Base-by-base conservation (phyloP, 345 rosid species). In the Rhodamnia argentea region DNA sequence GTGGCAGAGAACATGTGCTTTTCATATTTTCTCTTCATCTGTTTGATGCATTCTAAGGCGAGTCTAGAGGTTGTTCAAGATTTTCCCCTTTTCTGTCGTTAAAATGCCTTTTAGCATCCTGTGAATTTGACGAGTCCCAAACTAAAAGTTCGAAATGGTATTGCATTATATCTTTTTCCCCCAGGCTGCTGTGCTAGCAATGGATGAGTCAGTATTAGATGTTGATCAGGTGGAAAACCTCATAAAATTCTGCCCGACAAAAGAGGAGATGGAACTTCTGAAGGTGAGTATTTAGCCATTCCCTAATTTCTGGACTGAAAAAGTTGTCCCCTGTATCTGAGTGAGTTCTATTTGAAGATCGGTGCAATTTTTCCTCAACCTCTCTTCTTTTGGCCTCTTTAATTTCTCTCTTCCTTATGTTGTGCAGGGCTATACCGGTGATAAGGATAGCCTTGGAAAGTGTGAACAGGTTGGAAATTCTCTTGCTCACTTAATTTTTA, bases 161-260 rank as follows among this genome's bases (percentile, higher is more conserved):
- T 16, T 16, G 47, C 42, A 32, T 70, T 37, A 18, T 70, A 18
- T 51, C 84, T 54, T 53, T 52, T 54, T 87, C 75, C 86, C 89
- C 54, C 89, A 98, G 99, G 98, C 96, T 86, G 99, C 98, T 85
- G 98, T 96, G 62, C 91, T 98, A 84, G 98, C 99, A 74, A 93
- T 98, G 99, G 99, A 98, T 92, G 99, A 94, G 22, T 88, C 96
- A 44, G 88, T 94, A 83, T 92, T 98, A 91, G 98, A 98, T 92
- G 95, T 91, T 90, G 99, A 98, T 90, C 99, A 98, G 89, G 97
- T 98, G 89, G 99, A 98, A 70, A 98, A 98, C 91, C 98, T 98
- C 87, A 96, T 96, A 89, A 98, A 98, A 84, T 96, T 96, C 90
- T 98, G 99, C 86, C 99, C 99, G 50, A 96, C 99, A 13, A 98